Base-by-base conservation (phyloP, 1,284 basidiomycete genomes). In the Ceratobasidium sp. region DNA sequence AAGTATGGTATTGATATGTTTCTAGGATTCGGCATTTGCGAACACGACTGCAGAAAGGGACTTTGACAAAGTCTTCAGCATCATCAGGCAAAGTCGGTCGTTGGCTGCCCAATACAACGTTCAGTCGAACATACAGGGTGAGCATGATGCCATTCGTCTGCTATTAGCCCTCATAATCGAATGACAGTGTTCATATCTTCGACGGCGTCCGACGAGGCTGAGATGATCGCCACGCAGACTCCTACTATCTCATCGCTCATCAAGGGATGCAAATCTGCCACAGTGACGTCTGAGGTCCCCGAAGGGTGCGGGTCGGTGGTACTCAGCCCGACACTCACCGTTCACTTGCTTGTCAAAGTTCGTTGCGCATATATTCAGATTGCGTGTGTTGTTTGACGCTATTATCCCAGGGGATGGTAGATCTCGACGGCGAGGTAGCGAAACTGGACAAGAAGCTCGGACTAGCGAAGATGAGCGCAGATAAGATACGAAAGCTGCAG, bases 71-170 rank as follows among this genome's bases (percentile, higher is more conserved):
- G 90, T 96, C 41, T 96, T 97, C 81, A 85, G 87, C 28, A 88
- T 88, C 1, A 86, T 97, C 78, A 91, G 90, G 77, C 84, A 91
- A 1, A 89, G 92, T 12, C 90, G 97, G 43, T 96, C 93, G 0
- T 85, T 98, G 58, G 91, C 93, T 18, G 92, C 93, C 2, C 90
- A 92, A n/a, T 99, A 98, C 81, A 94, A 92, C 80, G 81, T 99
- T 57, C 92, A 94, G 77, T 91, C 85, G 45, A 92, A 97, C 78
- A 91, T 97, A 46, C 92, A 96, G 80, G 83, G 93, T 93, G 77
- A 52, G 88, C 81, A 18, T 18, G 21, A n/a, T 21, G 28, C 59
- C 18, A n/a, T 14, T 32, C 12, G 28, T 26, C 12, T 39, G 34
- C 45, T 12, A n/a, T 48, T 71, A 34, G 58, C 32, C 23, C 3